These are phyloP conservation scores for Trichoderma gamsii DNA, from an alignment of 495 filamentous ascomycete genomes.

Conservation along the genomic window DNA sequence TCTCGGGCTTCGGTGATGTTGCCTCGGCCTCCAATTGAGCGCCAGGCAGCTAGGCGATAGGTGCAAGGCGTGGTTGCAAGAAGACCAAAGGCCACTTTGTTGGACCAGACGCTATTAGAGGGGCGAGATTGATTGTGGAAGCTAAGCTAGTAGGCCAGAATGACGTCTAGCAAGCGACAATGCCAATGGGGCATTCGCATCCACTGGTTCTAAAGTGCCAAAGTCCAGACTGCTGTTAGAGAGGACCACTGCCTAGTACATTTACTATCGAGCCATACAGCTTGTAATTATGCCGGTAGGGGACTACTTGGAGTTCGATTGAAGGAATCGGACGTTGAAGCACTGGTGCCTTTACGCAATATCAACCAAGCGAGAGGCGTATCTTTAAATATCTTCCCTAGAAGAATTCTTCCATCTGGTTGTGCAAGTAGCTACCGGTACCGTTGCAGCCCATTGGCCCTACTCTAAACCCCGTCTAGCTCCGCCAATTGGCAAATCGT, in stretches of 20 bases:
- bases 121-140: not conserved
- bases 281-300: too few relatives aligned
- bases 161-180: slow-evolving; percentile 3
- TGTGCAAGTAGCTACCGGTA: not conserved
- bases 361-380: not conserved
- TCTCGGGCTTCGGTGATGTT: slow-evolving; percentile 10
- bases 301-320: too few relatives aligned
- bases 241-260: too few relatives aligned
- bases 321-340: too few relatives aligned
- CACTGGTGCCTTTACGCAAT: not conserved
- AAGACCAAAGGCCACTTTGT: not conserved
- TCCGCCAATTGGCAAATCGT: slow-evolving; percentile 8
- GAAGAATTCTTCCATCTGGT: not conserved
- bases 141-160: not conserved
- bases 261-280: too few relatives aligned
- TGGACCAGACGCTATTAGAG: not conserved
- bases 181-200: not conserved
- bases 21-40: not conserved
- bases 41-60: not conserved
- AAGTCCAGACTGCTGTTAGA: too few relatives aligned
- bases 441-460: not conserved
- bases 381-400: not conserved
- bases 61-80: not conserved
- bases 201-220: not conserved
- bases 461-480: slow-evolving; percentile 2